phyloP scores from a whole-genome alignment of 2,329 filamentous ascomycete genomes.

The Elsinoe ampelina region DNA sequence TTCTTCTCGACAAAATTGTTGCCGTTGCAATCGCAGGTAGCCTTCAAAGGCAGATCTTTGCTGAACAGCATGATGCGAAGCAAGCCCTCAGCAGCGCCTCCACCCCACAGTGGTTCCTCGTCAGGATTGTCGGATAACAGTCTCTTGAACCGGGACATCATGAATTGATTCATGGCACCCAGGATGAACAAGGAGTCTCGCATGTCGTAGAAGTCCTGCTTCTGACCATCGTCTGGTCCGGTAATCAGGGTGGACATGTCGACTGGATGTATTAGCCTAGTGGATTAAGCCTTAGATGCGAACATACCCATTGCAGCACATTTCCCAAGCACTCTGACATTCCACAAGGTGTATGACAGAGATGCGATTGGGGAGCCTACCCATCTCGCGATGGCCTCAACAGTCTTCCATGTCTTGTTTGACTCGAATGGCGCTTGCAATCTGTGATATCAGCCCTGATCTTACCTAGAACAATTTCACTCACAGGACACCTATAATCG shows the following conservation, averaged over 20 bases:
- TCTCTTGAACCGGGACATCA: conserved; percentile 23
- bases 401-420: conserved; percentile 29
- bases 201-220: conserved; percentile 30
- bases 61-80: conserved; percentile 34
- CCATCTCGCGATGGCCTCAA: conserved; percentile 30
- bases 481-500: conserved; percentile 30
- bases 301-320: conserved; percentile 27
- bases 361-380: conserved; percentile 31
- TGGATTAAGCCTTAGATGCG: background rate
- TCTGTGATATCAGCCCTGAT: background rate
- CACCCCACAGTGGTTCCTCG: conserved; percentile 20
- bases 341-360: conserved; percentile 32
- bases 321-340: conserved; percentile 33
- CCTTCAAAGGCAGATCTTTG: conserved; percentile 27
- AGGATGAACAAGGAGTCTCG: conserved; percentile 38
- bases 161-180: conserved; percentile 38
- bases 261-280: conserved; percentile 18
- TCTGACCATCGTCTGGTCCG: conserved; percentile 20
- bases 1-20: background rate
- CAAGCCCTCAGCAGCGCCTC: conserved; percentile 27
- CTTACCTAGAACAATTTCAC: background rate
- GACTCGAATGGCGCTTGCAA: conserved; percentile 35
- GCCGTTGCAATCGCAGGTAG: conserved; percentile 15
- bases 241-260: conserved; percentile 31
- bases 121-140: conserved; percentile 15